Conservation (phyloP, 108 stramenopile genomes). For the Discostella pseudostelligera region DNA sequence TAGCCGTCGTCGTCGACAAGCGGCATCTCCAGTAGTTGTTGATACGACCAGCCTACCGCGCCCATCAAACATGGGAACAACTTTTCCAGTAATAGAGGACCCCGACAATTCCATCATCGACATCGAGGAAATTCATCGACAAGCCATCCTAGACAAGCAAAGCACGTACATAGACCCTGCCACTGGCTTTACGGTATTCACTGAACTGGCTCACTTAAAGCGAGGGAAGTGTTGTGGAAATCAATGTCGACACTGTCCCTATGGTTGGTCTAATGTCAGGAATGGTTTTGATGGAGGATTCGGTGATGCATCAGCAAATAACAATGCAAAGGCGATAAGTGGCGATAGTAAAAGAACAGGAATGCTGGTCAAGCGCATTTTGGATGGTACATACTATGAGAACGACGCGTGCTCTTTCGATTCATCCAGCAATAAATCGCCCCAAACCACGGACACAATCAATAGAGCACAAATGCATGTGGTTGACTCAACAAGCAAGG, state of each 20-base stretch:
- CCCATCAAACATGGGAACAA: not conserved
- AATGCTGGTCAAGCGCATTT: conserved; percentile 23
- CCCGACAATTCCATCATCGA: conserved; percentile 30
- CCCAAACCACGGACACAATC: not conserved
- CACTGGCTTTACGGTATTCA: conserved; percentile 89
- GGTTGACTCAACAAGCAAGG: not conserved
- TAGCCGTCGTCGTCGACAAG: not conserved
- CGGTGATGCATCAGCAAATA: not conserved
- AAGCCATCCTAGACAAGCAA: conserved; percentile 52
- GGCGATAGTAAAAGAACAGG: conserved; percentile 49
- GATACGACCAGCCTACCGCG: not conserved
- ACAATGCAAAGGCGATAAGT: conserved; percentile 41
- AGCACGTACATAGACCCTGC: conserved; percentile 84
- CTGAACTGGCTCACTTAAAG: conserved; percentile 73
- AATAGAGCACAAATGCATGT: not conserved
- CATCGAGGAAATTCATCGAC: conserved; percentile 74
- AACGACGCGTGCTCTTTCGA: not conserved
- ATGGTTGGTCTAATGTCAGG: conserved; percentile 79
- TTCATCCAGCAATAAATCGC: not conserved
- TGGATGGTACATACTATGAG: conserved; percentile 48
- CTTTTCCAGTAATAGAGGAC: not conserved
- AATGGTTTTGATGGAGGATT: conserved; percentile 7
- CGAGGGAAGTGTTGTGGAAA: conserved; percentile 93
- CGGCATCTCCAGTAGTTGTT: too few relatives aligned
- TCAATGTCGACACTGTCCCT: conserved; percentile 93